Percentiles rank a stretch among this genome's conserved stretches.
phyloP scores from a whole-genome alignment of 352 stramenopile genomes.

The Phytopythium oedochilum region DNA sequence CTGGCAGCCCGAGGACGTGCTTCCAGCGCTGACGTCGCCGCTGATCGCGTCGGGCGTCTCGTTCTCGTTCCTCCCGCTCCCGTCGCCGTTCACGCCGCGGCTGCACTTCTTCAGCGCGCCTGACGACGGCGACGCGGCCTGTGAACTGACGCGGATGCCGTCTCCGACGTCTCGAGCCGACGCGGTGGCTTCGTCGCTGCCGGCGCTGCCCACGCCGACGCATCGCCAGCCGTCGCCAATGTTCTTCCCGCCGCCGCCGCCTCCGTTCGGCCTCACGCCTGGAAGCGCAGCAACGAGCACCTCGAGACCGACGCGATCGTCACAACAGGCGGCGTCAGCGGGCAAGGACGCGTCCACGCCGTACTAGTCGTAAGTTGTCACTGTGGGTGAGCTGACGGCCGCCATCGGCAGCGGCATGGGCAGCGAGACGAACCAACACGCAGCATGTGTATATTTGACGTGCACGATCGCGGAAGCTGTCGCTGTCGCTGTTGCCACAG shows the following conservation, averaged over 20 bases:
- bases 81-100: neutral
- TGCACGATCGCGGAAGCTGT: neutral
- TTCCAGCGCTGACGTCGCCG: neutral
- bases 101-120: neutral
- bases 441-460: constrained; percentile 3
- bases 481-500: no score
- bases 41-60: neutral
- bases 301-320: neutral
- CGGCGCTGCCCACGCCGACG: neutral
- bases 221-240: neutral
- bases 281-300: neutral
- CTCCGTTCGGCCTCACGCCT: constrained; percentile 2
- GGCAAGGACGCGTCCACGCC: neutral
- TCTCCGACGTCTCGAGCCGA: neutral
- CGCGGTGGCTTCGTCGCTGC: neutral
- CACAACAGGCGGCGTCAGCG: neutral
- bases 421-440: neutral
- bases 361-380: neutral
- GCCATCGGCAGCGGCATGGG: neutral
- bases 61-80: neutral
- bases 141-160: neutral
- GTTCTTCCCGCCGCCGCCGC: constrained; percentile 3
- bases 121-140: neutral
- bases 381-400: neutral
- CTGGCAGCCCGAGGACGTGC: neutral